phyloP scores from a whole-genome alignment of 140 eudicot species.

The Erigeron philadelphicus region DNA sequence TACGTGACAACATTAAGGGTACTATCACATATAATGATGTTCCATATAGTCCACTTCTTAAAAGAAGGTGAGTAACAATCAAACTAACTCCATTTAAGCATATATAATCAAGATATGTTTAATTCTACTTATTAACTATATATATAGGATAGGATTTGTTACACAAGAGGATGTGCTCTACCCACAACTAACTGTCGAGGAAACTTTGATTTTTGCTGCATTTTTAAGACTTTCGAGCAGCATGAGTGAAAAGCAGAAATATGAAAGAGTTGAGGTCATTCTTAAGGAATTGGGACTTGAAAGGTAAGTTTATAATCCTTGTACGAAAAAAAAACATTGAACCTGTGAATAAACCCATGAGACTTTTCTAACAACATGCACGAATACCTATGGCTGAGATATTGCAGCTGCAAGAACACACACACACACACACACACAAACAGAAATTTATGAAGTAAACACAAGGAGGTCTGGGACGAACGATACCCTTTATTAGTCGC shows the following conservation, averaged over 20 bases:
- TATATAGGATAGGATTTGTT: slow-evolving; percentile 85
- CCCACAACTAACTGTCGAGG: slow-evolving; percentile 94
- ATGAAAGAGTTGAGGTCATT: slow-evolving; percentile 69
- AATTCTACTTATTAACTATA: background rate
- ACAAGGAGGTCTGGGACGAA: too few relatives aligned
- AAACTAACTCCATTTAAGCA: slow-evolving; percentile 5
- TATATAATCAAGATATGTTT: background rate
- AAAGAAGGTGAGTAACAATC: slow-evolving; percentile 50
- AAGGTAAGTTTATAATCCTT: slow-evolving; percentile 47
- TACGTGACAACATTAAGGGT: slow-evolving; percentile 68
- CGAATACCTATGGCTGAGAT: too few relatives aligned
- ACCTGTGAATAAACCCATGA: too few relatives aligned
- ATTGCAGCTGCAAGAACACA: too few relatives aligned
- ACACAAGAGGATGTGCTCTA: slow-evolving; percentile 89
- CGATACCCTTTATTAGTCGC: too few relatives aligned
- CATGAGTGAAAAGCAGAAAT: slow-evolving; percentile 71
- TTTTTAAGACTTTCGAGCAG: slow-evolving; percentile 75
- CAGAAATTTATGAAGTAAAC: too few relatives aligned
- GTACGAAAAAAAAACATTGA: too few relatives aligned
- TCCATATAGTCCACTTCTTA: slow-evolving; percentile 77
- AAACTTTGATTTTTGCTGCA: slow-evolving; percentile 85
- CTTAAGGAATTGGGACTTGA: slow-evolving; percentile 92
- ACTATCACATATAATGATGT: slow-evolving; percentile 74
- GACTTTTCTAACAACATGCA: too few relatives aligned
- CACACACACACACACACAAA: too few relatives aligned